Base-by-base conservation (phyloP, 176 grass and related monocot genomes). In the Cenchrus purpureus region DNA sequence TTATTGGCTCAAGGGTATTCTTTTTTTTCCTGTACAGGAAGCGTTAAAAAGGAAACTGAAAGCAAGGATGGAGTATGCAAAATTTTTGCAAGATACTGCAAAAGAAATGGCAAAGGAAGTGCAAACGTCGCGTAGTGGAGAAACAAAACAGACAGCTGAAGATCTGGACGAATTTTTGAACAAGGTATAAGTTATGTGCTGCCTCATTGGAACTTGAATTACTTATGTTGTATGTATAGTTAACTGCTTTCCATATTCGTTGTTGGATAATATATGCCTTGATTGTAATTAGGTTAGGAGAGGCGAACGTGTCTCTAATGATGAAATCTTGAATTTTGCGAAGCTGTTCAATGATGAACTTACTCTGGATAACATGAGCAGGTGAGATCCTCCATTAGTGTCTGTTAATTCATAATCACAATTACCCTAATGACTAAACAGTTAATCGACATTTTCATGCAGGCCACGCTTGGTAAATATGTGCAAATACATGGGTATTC, bases 401-500 rank as follows among this genome's bases (percentile, higher is more conserved):
- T 71, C 6, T 82, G 69, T 63, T 80, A 62, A 43, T 80, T 84
- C 37, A 79, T 57, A 44, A 65, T 82, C 68, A 53, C 43, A 86
- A 57, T 90, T 72, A 37, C 37, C 66, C 51, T 48, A 63, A 52
- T 66, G 28, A 65, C 59, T 65, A 66, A 73, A 65, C 70, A 63
- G 45, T 43, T 83, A 17, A 74, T 75, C 64, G 65, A 6, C 16
- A 37, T 31, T 83, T 71, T 37, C 65, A 40, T 91, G 76, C 90
- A 99, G 97, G 87, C 62, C 97, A 52, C 91, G 97, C 25, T 92
- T 99, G 91, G 94, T 99, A 31, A 99, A 99, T 85, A 99, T 99
- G 97, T 99, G 97, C 87, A 99, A 99, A 81, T 99, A 99, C 87
- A 99, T 99, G 97, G 97, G 94, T 66, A 89, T 99, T 19, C 91